Conservation (phyloP, 768 basidiomycete genomes). For the Rhizopogon vesiculosus region DNA sequence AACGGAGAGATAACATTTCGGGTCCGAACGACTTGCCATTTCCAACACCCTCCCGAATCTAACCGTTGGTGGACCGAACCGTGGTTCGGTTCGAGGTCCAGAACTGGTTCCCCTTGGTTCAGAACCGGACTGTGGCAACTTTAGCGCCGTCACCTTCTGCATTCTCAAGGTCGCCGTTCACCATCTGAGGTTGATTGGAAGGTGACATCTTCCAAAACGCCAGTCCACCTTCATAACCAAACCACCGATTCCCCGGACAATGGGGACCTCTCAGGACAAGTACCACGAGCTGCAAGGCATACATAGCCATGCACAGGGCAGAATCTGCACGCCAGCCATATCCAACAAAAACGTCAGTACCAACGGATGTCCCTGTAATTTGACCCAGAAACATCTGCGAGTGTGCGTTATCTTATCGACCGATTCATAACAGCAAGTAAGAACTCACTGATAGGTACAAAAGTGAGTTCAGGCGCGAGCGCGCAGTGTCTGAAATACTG, state of each 20-base stretch:
- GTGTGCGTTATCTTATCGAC: not conserved
- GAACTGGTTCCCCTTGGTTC: too few relatives aligned
- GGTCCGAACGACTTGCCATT: too few relatives aligned
- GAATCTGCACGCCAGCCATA: constrained; percentile 33
- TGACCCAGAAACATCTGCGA: constrained; percentile 28
- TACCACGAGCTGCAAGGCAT: constrained; percentile 28
- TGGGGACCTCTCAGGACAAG: constrained; percentile 35
- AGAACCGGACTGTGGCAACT: too few relatives aligned
- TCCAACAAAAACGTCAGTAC: constrained; percentile 33
- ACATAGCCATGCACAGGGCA: constrained; percentile 26
- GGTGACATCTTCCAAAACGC: not conserved
- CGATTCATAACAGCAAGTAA: not conserved
- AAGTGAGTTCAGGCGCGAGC: constrained; percentile 22
- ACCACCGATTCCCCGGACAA: constrained; percentile 38
- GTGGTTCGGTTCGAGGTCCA: too few relatives aligned
- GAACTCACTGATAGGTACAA: constrained; percentile 25
- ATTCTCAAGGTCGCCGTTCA: too few relatives aligned
- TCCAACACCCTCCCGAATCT: too few relatives aligned
- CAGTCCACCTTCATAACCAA: constrained; percentile 58
- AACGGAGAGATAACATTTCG: too few relatives aligned
- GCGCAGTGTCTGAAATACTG: constrained; percentile 20
- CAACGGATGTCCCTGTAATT: constrained; percentile 36
- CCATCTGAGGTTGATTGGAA: too few relatives aligned
- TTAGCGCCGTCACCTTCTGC: too few relatives aligned
- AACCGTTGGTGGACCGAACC: too few relatives aligned